Percentiles rank a stretch among this genome's conserved stretches.
Evolutionary conservation across 352 stramenopile genomes (phyloP).

Genomic region (Phytopythium vexans): DNA sequence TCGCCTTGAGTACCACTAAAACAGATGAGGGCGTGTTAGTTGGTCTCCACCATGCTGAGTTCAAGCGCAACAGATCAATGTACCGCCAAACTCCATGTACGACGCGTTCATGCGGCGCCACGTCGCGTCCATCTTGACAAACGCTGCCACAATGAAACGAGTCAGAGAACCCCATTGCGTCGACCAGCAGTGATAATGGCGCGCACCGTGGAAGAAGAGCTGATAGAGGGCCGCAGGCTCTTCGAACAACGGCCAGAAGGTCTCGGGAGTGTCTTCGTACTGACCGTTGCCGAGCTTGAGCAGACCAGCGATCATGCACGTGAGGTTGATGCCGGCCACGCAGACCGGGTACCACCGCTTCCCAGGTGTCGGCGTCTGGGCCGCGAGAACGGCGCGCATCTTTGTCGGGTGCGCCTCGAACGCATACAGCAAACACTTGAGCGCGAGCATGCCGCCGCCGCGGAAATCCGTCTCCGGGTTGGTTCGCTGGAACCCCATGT

Average conservation of each 20-base stretch:
- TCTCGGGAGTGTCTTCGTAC: constrained; percentile 32
- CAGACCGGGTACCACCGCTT: constrained; percentile 81
- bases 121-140: constrained; percentile 83
- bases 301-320: constrained; percentile 69
- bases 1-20: constrained; percentile 74
- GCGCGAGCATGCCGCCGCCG: constrained; percentile 67
- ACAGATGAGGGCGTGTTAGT: neutral
- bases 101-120: constrained; percentile 78
- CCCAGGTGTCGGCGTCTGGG: constrained; percentile 37
- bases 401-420: constrained; percentile 71
- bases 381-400: constrained; percentile 58
- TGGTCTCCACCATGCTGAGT: neutral
- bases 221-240: constrained; percentile 84
- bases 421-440: constrained; percentile 84
- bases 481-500: constrained; percentile 72
- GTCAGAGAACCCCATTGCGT: neutral
- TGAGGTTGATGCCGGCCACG: constrained; percentile 83
- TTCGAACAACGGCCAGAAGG: constrained; percentile 77
- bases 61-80: neutral
- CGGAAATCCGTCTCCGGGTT: constrained; percentile 84
- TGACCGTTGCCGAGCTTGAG: constrained; percentile 64
- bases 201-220: constrained; percentile 57
- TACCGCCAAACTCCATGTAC: constrained; percentile 86
- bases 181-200: neutral
- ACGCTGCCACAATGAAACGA: constrained; percentile 24